phyloP scores from a whole-genome alignment of 768 basidiomycete genomes.

The Tylopilus felleus region DNA sequence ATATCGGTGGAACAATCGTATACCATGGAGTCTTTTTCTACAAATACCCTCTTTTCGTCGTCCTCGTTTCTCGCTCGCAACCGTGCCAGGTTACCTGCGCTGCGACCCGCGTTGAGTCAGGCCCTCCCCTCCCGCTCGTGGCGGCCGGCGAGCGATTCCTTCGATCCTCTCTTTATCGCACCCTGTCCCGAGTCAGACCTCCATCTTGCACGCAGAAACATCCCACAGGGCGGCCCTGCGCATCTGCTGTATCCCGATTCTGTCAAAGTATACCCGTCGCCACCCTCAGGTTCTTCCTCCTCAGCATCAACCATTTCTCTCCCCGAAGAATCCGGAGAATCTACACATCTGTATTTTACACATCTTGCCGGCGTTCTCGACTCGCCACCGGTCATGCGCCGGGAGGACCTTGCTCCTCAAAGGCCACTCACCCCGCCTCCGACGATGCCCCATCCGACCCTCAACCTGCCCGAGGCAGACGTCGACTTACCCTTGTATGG shows the following conservation, averaged over 20 bases:
- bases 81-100: slow-evolving; percentile 11
- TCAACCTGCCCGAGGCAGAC: slow-evolving; percentile 37
- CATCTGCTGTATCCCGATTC: slow-evolving; percentile 21
- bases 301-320: slow-evolving; percentile 24
- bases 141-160: slow-evolving; percentile 17
- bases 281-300: slow-evolving; percentile 26
- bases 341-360: slow-evolving; percentile 19
- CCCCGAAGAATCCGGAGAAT: slow-evolving; percentile 26
- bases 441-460: slow-evolving; percentile 37
- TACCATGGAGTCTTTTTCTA: slow-evolving; percentile 31
- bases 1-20: slow-evolving; percentile 31
- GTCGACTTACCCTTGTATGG: slow-evolving; percentile 14
- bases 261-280: slow-evolving; percentile 26
- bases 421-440: slow-evolving; percentile 42
- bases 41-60: slow-evolving; percentile 28
- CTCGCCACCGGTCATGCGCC: slow-evolving; percentile 34
- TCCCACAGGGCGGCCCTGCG: slow-evolving; percentile 4
- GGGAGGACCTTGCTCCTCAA: slow-evolving; percentile 27
- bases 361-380: slow-evolving; percentile 33
- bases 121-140: slow-evolving; percentile 16
- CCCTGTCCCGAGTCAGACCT: slow-evolving; percentile 11
- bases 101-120: slow-evolving; percentile 17
- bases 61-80: slow-evolving; percentile 11
- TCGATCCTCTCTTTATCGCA: slow-evolving; percentile 26
- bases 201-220: slow-evolving; percentile 18